phyloP scores from a whole-genome alignment of 768 basidiomycete genomes.

The Xerocomus spinulosus region DNA sequence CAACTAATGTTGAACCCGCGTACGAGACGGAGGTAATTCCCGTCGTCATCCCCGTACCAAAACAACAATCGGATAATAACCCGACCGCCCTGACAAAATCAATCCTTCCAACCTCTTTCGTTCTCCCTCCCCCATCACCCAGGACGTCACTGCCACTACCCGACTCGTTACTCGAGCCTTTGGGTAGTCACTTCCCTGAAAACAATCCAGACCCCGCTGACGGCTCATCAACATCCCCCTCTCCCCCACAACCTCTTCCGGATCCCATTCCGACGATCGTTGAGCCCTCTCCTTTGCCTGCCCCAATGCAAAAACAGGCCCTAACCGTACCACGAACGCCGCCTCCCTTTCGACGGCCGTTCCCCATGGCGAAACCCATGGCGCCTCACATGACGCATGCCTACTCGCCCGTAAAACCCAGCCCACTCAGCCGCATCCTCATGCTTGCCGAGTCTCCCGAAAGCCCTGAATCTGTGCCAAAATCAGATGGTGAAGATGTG shows the following conservation, averaged over 20 bases:
- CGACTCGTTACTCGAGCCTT: slow-evolving; percentile 34
- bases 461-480: slow-evolving; percentile 26
- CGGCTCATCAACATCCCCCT: neutral
- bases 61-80: slow-evolving; percentile 20
- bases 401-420: slow-evolving; percentile 77
- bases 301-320: slow-evolving; percentile 2
- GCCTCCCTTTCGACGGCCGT: slow-evolving; percentile 38
- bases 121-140: slow-evolving; percentile 76
- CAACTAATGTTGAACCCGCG: slow-evolving; percentile 37
- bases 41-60: slow-evolving; percentile 26
- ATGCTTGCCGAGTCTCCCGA: slow-evolving; percentile 63
- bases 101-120: slow-evolving; percentile 65
- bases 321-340: slow-evolving; percentile 20
- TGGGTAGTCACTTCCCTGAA: slow-evolving; percentile 18
- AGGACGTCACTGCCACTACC: slow-evolving; percentile 51
- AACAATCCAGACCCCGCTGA: neutral
- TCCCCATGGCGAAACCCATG: slow-evolving; percentile 69
- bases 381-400: slow-evolving; percentile 70
- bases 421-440: slow-evolving; percentile 74
- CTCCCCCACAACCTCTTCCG: slow-evolving; percentile 2
- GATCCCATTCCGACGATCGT: slow-evolving; percentile 18
- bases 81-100: slow-evolving; percentile 34
- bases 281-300: slow-evolving; percentile 13
- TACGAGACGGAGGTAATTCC: slow-evolving; percentile 52
- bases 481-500: slow-evolving; percentile 17